Percentiles rank a stretch among this genome's conserved stretches.
phyloP scores from a whole-genome alignment of 805 yeast species.

The Kluyveromyces aestuarii region DNA sequence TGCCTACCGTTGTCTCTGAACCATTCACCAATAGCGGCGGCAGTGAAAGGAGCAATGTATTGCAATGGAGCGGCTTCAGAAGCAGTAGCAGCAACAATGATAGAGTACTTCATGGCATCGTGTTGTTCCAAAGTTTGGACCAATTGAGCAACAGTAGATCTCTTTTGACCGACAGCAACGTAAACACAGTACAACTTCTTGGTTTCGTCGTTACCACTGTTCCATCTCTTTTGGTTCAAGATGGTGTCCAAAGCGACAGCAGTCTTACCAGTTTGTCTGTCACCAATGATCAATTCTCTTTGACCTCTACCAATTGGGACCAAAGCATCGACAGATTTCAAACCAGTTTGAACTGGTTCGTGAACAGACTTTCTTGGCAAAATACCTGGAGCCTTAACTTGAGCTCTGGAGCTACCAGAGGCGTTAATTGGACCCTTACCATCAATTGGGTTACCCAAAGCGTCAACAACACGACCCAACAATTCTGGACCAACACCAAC shows the following conservation, averaged over 20 bases:
- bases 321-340: constrained; percentile 96
- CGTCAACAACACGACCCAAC: constrained; percentile 99
- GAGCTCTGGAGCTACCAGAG: constrained; percentile 83
- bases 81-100: constrained; percentile 99
- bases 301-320: constrained; percentile 99
- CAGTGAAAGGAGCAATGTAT: constrained; percentile 99
- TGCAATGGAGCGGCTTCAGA: constrained; percentile 99
- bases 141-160: constrained; percentile 99
- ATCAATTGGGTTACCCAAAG: constrained; percentile 98
- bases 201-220: constrained; percentile 86
- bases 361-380: constrained; percentile 96
- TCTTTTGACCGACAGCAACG: constrained; percentile 99
- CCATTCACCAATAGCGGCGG: constrained; percentile 99
- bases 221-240: constrained; percentile 98
- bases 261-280: constrained; percentile 99
- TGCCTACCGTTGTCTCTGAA: constrained; percentile 99
- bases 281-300: constrained; percentile 99
- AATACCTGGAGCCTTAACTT: constrained; percentile 99
- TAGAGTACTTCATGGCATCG: constrained; percentile 95
- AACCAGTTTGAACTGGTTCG: constrained; percentile 99
- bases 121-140: constrained; percentile 97
- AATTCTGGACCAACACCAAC: constrained; percentile 98
- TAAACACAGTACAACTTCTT: constrained; percentile 99
- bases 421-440: constrained; percentile 98
- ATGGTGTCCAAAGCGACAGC: constrained; percentile 98